Evolutionary conservation across 805 yeast species (phyloP).

Genomic region (Candida adriatica): DNA sequence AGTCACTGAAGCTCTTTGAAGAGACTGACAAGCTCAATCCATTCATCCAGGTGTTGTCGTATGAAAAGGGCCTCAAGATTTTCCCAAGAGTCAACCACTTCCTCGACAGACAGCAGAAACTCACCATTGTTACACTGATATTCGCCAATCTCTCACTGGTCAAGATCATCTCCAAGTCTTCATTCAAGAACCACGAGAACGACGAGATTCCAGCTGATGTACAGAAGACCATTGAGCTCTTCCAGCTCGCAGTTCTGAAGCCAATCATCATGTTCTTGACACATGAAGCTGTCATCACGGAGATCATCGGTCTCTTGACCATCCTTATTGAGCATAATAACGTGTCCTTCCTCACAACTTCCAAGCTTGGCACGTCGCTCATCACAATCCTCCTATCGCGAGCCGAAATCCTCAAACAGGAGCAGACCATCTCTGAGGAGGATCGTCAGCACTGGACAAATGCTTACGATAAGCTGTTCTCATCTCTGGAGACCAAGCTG

Average conservation of each 20-base stretch:
- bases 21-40: conserved; percentile 48
- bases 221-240: conserved; percentile 60
- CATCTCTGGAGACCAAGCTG: conserved; percentile 70
- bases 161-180: conserved; percentile 70
- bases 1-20: conserved; percentile 66
- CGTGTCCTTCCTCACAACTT: conserved; percentile 45
- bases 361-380: conserved; percentile 77
- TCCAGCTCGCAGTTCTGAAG: conserved; percentile 76
- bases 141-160: conserved; percentile 76
- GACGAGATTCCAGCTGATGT: conserved; percentile 48
- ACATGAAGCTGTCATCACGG: conserved; percentile 66
- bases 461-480: conserved; percentile 77
- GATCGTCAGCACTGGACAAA: conserved; percentile 57
- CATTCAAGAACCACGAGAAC: conserved; percentile 57
- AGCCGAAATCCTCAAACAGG: conserved; percentile 88
- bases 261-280: conserved; percentile 78
- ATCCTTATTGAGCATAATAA: conserved; percentile 65
- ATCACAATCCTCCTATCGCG: conserved; percentile 87
- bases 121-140: conserved; percentile 68
- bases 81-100: conserved; percentile 86
- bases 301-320: conserved; percentile 70
- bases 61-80: conserved; percentile 82
- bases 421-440: conserved; percentile 42
- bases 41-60: conserved; percentile 73
- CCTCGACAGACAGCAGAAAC: conserved; percentile 65